phyloP scores from a whole-genome alignment of 768 basidiomycete genomes.

The Bullera alba region DNA sequence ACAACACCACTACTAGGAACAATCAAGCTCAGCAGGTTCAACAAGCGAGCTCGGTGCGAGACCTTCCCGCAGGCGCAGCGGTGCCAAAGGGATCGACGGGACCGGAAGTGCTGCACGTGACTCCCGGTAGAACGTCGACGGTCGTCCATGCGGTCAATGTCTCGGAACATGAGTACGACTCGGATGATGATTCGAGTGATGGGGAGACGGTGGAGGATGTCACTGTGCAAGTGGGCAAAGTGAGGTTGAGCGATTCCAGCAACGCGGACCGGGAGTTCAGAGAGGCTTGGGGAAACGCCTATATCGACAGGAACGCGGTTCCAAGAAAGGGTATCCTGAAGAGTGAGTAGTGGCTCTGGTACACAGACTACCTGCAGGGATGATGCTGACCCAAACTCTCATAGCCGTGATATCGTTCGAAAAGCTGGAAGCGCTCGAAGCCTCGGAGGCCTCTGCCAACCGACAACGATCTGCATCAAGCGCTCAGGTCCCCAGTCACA shows the following conservation, averaged over 20 bases:
- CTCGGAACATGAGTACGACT: slow-evolving; percentile 54
- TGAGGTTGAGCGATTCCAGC: slow-evolving; percentile 16
- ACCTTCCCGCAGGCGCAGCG: slow-evolving; percentile 6
- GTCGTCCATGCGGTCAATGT: slow-evolving; percentile 33
- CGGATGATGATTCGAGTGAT: slow-evolving; percentile 52
- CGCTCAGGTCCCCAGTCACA: slow-evolving; percentile 53
- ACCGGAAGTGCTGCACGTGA: slow-evolving; percentile 37
- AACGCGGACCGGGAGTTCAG: slow-evolving; percentile 54
- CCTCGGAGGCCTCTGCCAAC: slow-evolving; percentile 5
- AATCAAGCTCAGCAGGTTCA: too few relatives aligned
- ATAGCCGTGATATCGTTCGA: slow-evolving; percentile 18
- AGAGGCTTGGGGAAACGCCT: slow-evolving; percentile 63
- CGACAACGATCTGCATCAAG: slow-evolving; percentile 70
- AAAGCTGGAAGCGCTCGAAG: slow-evolving; percentile 1
- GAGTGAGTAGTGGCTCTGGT: slow-evolving; percentile 52
- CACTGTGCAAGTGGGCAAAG: slow-evolving; percentile 24
- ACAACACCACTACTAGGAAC: slow-evolving; percentile 53
- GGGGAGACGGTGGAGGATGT: slow-evolving; percentile 49
- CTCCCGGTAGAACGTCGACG: slow-evolving; percentile 54
- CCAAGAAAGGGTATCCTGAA: slow-evolving; percentile 86
- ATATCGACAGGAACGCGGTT: slow-evolving; percentile 54
- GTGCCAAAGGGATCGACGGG: slow-evolving; percentile 1
- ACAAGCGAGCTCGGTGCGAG: slow-evolving; percentile 1
- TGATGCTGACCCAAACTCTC: not conserved
- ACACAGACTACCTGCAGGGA: not conserved